Conservation (phyloP, 2,329 filamentous ascomycete genomes). For the Ceratocystis huliohia region DNA sequence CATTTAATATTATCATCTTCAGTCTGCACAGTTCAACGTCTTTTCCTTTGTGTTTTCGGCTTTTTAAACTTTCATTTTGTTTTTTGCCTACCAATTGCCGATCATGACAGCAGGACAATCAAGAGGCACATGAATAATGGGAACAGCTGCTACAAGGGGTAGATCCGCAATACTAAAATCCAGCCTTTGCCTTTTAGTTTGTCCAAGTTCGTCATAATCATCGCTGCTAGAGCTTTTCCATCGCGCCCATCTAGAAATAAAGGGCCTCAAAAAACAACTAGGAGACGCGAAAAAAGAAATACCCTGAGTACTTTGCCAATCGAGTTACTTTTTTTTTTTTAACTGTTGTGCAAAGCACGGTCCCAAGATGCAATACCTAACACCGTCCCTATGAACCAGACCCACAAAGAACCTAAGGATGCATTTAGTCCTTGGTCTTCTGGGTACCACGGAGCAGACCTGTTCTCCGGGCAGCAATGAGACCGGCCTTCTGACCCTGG, state of each 20-base stretch:
- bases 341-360: slow-evolving; percentile 36
- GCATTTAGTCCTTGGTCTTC: slow-evolving; percentile 90
- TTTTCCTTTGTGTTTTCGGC: neutral
- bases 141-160: slow-evolving; percentile 15
- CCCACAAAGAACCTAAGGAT: slow-evolving; percentile 20
- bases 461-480: slow-evolving; percentile 98
- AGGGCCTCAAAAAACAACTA: slow-evolving; percentile 16
- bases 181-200: slow-evolving; percentile 22
- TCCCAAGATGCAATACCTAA: slow-evolving; percentile 49
- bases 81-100: slow-evolving; percentile 19
- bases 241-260: slow-evolving; percentile 18
- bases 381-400: slow-evolving; percentile 41
- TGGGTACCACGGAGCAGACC: slow-evolving; percentile 99
- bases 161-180: slow-evolving; percentile 20
- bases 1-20: neutral
- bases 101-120: slow-evolving; percentile 14
- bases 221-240: slow-evolving; percentile 19
- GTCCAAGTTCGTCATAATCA: slow-evolving; percentile 21
- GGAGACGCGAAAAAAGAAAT: slow-evolving; percentile 17
- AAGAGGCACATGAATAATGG: slow-evolving; percentile 14
- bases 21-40: neutral
- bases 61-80: slow-evolving; percentile 20
- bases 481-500: slow-evolving; percentile 99
- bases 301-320: slow-evolving; percentile 30
- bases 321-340: slow-evolving; percentile 32